Evolutionary conservation across 345 rosid species (phyloP).

Genomic region (Lepidium didymum): DNA sequence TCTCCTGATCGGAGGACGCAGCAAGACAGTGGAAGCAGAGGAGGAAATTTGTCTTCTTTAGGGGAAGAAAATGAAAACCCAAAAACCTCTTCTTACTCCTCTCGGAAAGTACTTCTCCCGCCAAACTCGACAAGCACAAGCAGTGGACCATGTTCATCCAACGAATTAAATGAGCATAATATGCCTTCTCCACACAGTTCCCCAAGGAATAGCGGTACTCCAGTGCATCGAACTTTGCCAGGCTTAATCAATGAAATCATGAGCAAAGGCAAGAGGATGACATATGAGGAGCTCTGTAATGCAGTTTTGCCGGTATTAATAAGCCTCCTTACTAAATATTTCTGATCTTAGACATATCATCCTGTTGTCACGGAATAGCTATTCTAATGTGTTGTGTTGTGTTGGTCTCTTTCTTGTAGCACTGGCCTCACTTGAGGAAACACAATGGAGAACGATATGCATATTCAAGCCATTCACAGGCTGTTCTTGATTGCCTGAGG

Average conservation of each 20-base stretch:
- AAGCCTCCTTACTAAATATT: constrained; percentile 20
- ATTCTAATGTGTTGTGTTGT: constrained; percentile 9
- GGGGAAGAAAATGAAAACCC: constrained; percentile 46
- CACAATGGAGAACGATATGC: constrained; percentile 99
- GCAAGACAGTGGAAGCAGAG: constrained; percentile 42
- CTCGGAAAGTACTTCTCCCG: constrained; percentile 30
- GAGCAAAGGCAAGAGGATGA: constrained; percentile 92
- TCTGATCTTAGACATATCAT: not conserved
- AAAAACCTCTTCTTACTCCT: constrained; percentile 14
- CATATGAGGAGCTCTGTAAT: constrained; percentile 90
- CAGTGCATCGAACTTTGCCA: constrained; percentile 73
- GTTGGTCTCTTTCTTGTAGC: constrained; percentile 45
- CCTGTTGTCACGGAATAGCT: not conserved
- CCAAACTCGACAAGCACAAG: constrained; percentile 51
- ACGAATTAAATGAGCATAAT: constrained; percentile 57
- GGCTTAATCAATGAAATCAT: constrained; percentile 86
- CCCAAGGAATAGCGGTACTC: constrained; percentile 43
- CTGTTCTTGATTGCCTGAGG: constrained; percentile 97
- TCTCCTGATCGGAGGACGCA: constrained; percentile 61
- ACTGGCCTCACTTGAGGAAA: constrained; percentile 96
- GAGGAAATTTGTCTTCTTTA: constrained; percentile 32
- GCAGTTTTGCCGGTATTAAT: constrained; percentile 85
- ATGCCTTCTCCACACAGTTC: constrained; percentile 53
- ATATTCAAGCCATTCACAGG: constrained; percentile 94
- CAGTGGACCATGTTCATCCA: constrained; percentile 76